Conservation (phyloP, 345 rosid genomes). For the Hibiscus tridactylites region DNA sequence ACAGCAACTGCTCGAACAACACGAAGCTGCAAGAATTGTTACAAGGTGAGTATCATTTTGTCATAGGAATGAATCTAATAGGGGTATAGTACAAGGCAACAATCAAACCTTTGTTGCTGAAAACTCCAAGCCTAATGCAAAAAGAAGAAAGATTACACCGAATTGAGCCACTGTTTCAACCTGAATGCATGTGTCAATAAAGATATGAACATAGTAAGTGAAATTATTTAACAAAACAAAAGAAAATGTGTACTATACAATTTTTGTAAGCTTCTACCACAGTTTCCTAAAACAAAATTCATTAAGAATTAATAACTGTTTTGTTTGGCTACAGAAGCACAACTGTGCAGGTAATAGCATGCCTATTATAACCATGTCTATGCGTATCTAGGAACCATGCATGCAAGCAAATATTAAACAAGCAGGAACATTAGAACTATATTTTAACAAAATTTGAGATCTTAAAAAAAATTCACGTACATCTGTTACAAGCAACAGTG, state of each 20-base stretch:
- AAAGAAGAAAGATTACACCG: conserved; percentile 96
- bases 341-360: neutral
- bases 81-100: conserved; percentile 3
- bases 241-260: neutral
- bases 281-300: neutral
- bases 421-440: neutral
- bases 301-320: neutral
- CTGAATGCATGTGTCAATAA: conserved; percentile 28
- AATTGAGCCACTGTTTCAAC: conserved; percentile 98
- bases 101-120: conserved; percentile 61
- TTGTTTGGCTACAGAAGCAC: neutral
- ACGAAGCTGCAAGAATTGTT: conserved; percentile 55
- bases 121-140: conserved; percentile 88
- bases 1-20: conserved; percentile 93
- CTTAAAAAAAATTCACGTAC: neutral
- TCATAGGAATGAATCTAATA: conserved; percentile 1
- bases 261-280: neutral
- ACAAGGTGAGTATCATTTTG: neutral
- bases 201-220: neutral
- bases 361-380: neutral
- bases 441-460: neutral
- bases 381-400: neutral
- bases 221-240: conserved; percentile 9
- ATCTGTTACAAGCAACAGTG: neutral
- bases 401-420: neutral